phyloP scores from a whole-genome alignment of 2,329 filamentous ascomycete species.

The Sporothrix brasiliensis region DNA sequence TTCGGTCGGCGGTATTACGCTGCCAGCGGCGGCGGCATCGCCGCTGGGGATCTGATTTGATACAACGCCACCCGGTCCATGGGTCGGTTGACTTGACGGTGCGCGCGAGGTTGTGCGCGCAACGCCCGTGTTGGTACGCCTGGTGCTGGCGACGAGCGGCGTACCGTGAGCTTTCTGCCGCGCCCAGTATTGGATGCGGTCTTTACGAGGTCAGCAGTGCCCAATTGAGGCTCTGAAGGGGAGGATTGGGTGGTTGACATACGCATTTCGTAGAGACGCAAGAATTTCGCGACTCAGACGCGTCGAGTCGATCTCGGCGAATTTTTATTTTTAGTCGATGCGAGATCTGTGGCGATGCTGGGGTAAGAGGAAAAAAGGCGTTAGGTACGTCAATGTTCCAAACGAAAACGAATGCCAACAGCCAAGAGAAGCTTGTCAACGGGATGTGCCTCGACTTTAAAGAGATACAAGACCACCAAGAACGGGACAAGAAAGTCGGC shows the following conservation, averaged over 20 bases:
- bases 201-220: slow-evolving; percentile 30
- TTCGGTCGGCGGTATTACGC: neutral
- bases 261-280: slow-evolving; percentile 18
- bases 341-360: neutral
- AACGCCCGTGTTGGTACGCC: neutral
- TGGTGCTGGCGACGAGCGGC: slow-evolving; percentile 33
- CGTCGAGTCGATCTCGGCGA: slow-evolving; percentile 26
- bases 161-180: slow-evolving; percentile 40
- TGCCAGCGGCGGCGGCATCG: neutral
- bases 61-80: slow-evolving; percentile 9
- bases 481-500: slow-evolving; percentile 7
- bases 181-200: slow-evolving; percentile 42
- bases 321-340: neutral
- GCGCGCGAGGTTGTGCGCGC: neutral
- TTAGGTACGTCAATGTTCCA: neutral
- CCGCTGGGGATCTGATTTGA: neutral
- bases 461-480: slow-evolving; percentile 14
- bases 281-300: slow-evolving; percentile 24
- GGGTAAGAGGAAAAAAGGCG: neutral
- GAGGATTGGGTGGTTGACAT: neutral
- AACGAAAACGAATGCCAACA: neutral
- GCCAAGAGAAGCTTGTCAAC: slow-evolving; percentile 29
- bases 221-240: neutral
- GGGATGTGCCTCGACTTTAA: slow-evolving; percentile 22
- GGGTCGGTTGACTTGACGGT: slow-evolving; percentile 5